Conservation (phyloP, 2,329 filamentous ascomycete species). For the Chaetomium strumarium region DNA sequence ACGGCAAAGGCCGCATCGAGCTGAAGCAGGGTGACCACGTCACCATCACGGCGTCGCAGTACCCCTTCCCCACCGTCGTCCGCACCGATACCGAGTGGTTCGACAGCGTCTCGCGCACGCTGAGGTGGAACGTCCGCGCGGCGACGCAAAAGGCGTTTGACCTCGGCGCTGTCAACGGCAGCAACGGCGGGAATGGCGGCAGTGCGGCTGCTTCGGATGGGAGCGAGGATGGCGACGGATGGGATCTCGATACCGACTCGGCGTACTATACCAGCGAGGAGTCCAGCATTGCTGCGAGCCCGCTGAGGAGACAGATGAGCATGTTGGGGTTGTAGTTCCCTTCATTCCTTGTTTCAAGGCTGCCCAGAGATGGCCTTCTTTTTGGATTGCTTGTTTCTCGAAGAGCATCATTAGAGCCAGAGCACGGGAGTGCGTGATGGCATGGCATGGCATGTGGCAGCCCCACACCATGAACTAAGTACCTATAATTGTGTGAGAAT, state of each 20-base stretch:
- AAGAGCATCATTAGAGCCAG: neutral
- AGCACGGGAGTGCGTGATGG: too few relatives aligned
- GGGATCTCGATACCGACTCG: slow-evolving; percentile 92
- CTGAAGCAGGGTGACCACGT: slow-evolving; percentile 91
- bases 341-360: neutral
- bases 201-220: slow-evolving; percentile 31
- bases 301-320: slow-evolving; percentile 67
- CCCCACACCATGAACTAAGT: too few relatives aligned
- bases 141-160: slow-evolving; percentile 90
- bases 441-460: too few relatives aligned
- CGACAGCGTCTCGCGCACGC: slow-evolving; percentile 83
- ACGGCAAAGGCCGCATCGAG: slow-evolving; percentile 93
- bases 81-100: slow-evolving; percentile 92
- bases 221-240: slow-evolving; percentile 57
- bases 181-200: slow-evolving; percentile 20
- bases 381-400: neutral
- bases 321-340: slow-evolving; percentile 44
- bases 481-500: too few relatives aligned
- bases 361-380: neutral
- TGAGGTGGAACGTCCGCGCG: slow-evolving; percentile 91
- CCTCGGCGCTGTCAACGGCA: slow-evolving; percentile 32
- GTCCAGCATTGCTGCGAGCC: slow-evolving; percentile 60
- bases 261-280: slow-evolving; percentile 68
- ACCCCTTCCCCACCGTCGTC: slow-evolving; percentile 94
- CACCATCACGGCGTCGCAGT: slow-evolving; percentile 91